Conservation (phyloP, 208 protist species). For the Herpetomonas tarakana region DNA sequence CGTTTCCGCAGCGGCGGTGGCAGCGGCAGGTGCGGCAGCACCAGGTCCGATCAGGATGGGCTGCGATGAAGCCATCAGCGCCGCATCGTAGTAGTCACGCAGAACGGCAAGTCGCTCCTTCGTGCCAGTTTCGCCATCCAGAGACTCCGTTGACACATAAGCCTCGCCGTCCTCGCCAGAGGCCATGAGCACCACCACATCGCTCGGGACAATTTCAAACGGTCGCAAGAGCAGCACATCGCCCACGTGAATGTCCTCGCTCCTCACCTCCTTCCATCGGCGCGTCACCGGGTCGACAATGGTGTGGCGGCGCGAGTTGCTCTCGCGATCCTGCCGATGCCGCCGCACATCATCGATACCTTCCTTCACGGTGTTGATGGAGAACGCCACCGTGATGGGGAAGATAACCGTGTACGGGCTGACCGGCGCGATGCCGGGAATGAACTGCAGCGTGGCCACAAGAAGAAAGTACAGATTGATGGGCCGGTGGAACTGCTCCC, state of each 20-base stretch:
- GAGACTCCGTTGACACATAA: conserved; percentile 87
- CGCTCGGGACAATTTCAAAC: conserved; percentile 83
- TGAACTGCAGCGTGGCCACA: conserved; percentile 86
- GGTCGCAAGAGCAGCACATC: conserved; percentile 68
- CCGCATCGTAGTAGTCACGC: conserved; percentile 28
- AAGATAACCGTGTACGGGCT: conserved; percentile 88
- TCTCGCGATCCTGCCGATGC: conserved; percentile 48
- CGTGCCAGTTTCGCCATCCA: conserved; percentile 89
- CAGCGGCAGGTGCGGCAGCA: background rate
- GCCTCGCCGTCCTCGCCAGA: conserved; percentile 61
- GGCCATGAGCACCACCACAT: conserved; percentile 78
- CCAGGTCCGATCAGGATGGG: no score
- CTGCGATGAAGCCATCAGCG: conserved; percentile 7
- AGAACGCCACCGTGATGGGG: conserved; percentile 89
- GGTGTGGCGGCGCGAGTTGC: conserved; percentile 57
- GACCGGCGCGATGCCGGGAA: conserved; percentile 76
- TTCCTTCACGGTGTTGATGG: conserved; percentile 90
- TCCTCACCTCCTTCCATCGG: conserved; percentile 32
- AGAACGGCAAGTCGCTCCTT: conserved; percentile 69
- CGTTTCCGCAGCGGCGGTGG: background rate
- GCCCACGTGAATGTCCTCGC: conserved; percentile 68
- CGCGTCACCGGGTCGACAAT: conserved; percentile 37
- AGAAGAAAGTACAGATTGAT: conserved; percentile 96
- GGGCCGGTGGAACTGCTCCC: conserved; percentile 93
- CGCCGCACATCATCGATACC: conserved; percentile 89